phyloP scores from a whole-genome alignment of 306 rosid species.

The Parietaria judaica region DNA sequence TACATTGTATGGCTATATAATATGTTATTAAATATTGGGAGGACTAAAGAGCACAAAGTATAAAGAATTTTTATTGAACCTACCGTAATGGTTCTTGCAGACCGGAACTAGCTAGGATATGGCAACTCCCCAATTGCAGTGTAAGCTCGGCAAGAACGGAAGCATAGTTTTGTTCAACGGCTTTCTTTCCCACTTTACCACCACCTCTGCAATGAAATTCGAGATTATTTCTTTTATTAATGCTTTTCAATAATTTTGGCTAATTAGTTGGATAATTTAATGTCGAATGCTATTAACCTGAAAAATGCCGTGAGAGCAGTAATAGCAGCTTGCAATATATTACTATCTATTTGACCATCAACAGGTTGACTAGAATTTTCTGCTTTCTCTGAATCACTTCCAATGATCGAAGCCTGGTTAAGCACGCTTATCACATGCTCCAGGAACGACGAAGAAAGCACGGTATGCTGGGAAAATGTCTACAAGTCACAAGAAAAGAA shows the following conservation, averaged over 20 bases:
- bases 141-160: constrained; percentile 90
- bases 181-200: constrained; percentile 88
- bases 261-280: constrained; percentile 7
- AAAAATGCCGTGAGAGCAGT: constrained; percentile 90
- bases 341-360: constrained; percentile 56
- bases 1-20: background rate
- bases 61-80: constrained; percentile 11
- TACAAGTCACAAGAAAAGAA: constrained; percentile 17
- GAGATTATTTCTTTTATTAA: background rate
- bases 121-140: constrained; percentile 90
- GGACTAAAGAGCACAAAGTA: constrained; percentile 10
- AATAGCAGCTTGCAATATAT: constrained; percentile 72
- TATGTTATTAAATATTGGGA: background rate
- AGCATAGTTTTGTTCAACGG: constrained; percentile 87
- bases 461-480: constrained; percentile 92
- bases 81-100: constrained; percentile 79
- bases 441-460: constrained; percentile 67
- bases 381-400: constrained; percentile 48
- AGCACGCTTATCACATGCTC: constrained; percentile 76
- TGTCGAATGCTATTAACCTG: constrained; percentile 37
- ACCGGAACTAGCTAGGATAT: constrained; percentile 62
- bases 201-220: constrained; percentile 71
- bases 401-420: constrained; percentile 52
- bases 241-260: constrained; percentile 14
- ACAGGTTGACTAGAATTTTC: constrained; percentile 41